phyloP scores from a whole-genome alignment of 2,329 filamentous ascomycete species.

The Calonectria honghensis region DNA sequence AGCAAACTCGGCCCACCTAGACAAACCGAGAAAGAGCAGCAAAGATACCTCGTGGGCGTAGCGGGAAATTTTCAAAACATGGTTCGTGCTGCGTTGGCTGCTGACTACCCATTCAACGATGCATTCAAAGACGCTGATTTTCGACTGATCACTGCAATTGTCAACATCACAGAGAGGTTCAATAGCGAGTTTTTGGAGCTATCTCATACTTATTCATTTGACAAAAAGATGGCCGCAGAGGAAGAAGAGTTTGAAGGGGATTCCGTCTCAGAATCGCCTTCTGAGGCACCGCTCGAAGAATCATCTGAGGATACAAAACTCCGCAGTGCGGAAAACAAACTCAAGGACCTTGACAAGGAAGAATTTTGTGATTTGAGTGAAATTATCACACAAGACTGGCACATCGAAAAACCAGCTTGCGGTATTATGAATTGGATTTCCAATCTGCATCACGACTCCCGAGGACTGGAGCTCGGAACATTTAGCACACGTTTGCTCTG shows the following conservation, averaged over 20 bases:
- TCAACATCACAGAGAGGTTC: neutral
- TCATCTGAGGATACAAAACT: neutral
- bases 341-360: neutral
- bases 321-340: neutral
- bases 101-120: neutral
- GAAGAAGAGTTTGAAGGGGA: neutral
- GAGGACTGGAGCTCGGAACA: neutral
- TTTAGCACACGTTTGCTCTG: neutral
- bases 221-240: neutral
- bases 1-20: neutral
- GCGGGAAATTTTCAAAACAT: neutral
- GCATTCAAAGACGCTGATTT: neutral
- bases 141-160: neutral
- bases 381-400: neutral
- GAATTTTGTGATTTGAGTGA: neutral
- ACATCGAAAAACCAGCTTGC: neutral
- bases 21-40: neutral
- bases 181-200: neutral
- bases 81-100: neutral
- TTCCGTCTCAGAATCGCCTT: neutral
- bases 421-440: conserved; percentile 1
- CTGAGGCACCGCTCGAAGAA: neutral
- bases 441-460: neutral
- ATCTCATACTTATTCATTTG: neutral
- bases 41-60: neutral